These are phyloP conservation scores for Spathaspora boniae DNA, from an alignment of 805 yeast genomes.

Conservation along the genomic window DNA sequence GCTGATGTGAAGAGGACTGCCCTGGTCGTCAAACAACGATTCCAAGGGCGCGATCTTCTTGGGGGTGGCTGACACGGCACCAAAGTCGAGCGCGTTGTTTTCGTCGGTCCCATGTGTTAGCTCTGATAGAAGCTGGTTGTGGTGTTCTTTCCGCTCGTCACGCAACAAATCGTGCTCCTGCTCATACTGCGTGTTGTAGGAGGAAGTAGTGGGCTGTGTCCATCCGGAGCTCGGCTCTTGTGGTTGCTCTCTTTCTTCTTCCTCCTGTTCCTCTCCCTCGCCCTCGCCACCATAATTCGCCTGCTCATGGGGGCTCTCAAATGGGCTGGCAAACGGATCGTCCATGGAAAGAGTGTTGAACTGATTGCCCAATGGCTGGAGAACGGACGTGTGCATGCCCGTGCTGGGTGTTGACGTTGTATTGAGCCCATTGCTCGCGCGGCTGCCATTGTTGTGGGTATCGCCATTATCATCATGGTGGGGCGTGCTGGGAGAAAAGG, in stretches of 20 bases:
- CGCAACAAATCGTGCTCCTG: constrained; percentile 31
- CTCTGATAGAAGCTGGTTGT: constrained; percentile 36
- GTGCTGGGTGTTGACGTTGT: constrained; percentile 10
- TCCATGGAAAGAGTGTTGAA: constrained; percentile 19
- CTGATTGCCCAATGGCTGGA: constrained; percentile 14
- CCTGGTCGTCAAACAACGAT: constrained; percentile 33
- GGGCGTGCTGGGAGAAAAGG: constrained; percentile 41
- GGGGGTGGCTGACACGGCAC: constrained; percentile 22
- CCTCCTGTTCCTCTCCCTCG: constrained; percentile 7
- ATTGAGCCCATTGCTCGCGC: neutral
- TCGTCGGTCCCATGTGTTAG: constrained; percentile 36
- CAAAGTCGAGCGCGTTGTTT: constrained; percentile 32
- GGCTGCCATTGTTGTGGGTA: neutral
- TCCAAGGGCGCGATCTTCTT: constrained; percentile 17
- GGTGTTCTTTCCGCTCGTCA: constrained; percentile 30
- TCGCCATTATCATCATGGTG: constrained; percentile 9
- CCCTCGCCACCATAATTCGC: constrained; percentile 14
- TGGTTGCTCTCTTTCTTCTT: constrained; percentile 2
- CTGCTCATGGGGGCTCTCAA: constrained; percentile 4
- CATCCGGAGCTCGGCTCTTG: neutral
- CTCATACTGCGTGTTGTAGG: constrained; percentile 14
- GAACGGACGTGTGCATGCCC: constrained; percentile 12
- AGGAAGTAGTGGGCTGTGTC: constrained; percentile 1
- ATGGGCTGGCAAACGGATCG: constrained; percentile 11
- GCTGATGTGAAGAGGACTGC: constrained; percentile 23